Conservation (phyloP, 352 stramenopile genomes). For the Phytopythium sindhum region DNA sequence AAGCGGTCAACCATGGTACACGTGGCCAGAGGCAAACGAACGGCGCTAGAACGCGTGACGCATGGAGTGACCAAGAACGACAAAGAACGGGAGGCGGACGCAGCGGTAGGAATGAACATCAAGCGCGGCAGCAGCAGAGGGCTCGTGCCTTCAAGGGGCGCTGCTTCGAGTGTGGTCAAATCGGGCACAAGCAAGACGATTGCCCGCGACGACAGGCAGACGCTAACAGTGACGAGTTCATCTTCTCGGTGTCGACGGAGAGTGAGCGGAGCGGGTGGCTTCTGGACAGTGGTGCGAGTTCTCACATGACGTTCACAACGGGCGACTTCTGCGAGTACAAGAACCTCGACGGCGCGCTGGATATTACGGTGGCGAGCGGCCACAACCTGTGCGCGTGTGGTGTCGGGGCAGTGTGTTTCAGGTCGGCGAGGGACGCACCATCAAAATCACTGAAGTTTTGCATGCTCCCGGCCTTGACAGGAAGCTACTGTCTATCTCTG, state of each 20-base stretch:
- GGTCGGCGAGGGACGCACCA: neutral
- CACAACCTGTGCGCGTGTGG: constrained; percentile 13
- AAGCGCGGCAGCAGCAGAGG: neutral
- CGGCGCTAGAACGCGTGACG: neutral
- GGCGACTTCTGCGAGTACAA: constrained; percentile 13
- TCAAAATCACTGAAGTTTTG: constrained; percentile 19
- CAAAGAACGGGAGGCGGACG: neutral
- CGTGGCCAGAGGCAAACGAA: neutral
- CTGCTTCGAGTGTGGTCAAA: constrained; percentile 7
- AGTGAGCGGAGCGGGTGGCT: neutral
- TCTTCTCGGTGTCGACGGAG: constrained; percentile 8
- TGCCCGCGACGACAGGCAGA: constrained; percentile 1
- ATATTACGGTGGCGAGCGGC: constrained; percentile 13
- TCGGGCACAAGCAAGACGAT: constrained; percentile 9
- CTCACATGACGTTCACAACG: constrained; percentile 14
- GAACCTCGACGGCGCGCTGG: neutral
- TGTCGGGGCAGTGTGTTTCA: constrained; percentile 8
- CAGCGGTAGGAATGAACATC: neutral
- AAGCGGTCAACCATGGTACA: neutral
- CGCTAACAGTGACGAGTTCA: constrained; percentile 4
- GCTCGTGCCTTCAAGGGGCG: neutral
- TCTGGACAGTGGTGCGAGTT: constrained; percentile 21
- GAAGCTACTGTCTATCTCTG: constrained; percentile 18
- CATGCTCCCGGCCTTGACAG: constrained; percentile 15
- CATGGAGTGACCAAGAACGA: neutral